Base-by-base conservation (phyloP, 345 rosid genomes). In the Trapa incisa region DNA sequence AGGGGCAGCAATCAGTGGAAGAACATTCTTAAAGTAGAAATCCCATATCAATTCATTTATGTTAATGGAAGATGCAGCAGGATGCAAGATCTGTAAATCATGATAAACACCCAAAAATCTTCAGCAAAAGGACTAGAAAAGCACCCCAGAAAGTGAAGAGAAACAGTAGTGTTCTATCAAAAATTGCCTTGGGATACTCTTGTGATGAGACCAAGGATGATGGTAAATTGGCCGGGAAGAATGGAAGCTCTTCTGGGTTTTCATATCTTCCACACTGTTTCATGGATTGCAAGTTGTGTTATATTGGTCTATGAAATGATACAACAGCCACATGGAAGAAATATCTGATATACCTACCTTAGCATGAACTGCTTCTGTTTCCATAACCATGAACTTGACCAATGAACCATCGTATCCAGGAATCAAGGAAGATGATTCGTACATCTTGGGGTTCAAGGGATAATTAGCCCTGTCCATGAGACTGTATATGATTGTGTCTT, bases 161-260 rank as follows among this genome's bases (percentile, higher is more conserved):
- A 36, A 47, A 39, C n/a, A 12, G 0, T 15, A 48, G 38, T 39
- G 37, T 43, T 29, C 16, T 9, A 63, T 6, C 37, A 45, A 37
- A 14, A 72, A 65, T 72, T 75, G 86, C 98, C 89, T 33, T 67
- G 33, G 89, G 74, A 79, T 80, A 83, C 37, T 76, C 72, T 67
- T 65, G 61, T 5, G 74, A 39, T 16, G 87, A 83, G 38, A 83
- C 73, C 16, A 76, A 10, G 1, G 85, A 70, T 7, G 60, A 67
- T 41, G 96, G 97, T 56, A 85, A 73, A 48, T 56, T 62, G 1
- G 84, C 85, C 3, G 89, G 89, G 72, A 89, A 93, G 82, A 89
- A 93, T 22, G 97, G 89, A 73, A 76, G 80, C 75, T 93, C 98
- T 80, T 88, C 92, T 2, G 97, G 94, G 61, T 82, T 85, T 47